phyloP scores from a whole-genome alignment of 768 basidiomycete genomes.

The Podaxis mareebaensis region DNA sequence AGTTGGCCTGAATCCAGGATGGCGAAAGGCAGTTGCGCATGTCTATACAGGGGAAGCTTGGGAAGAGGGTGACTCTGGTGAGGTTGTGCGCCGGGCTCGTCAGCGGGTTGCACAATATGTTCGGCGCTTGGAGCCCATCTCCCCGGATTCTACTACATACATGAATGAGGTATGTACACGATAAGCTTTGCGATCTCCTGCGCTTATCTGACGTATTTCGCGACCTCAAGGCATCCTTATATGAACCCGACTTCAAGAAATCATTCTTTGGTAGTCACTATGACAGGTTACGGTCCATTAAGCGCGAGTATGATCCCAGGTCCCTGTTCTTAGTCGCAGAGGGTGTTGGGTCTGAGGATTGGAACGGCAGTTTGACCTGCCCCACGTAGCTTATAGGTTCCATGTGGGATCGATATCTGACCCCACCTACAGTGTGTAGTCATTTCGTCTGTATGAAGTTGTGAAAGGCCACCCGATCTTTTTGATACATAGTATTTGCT shows the following conservation, averaged over 20 bases:
- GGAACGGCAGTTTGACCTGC: slow-evolving; percentile 36
- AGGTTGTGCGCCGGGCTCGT: slow-evolving; percentile 22
- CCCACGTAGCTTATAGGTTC: slow-evolving; percentile 3
- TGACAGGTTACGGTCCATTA: slow-evolving; percentile 37
- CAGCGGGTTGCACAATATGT: slow-evolving; percentile 7
- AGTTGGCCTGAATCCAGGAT: slow-evolving; percentile 46
- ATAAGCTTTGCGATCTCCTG: neutral
- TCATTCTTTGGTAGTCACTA: slow-evolving; percentile 50
- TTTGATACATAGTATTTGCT: too few species aligned
- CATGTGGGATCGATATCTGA: neutral
- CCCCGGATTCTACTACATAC: slow-evolving; percentile 42
- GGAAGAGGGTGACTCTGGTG: slow-evolving; percentile 15
- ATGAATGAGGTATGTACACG: slow-evolving; percentile 45
- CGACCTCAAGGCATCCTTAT: slow-evolving; percentile 37
- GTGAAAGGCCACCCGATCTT: too few species aligned
- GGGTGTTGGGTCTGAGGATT: slow-evolving; percentile 54
- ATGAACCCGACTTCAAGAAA: slow-evolving; percentile 38
- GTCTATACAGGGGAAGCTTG: slow-evolving; percentile 9
- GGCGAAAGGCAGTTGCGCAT: slow-evolving; percentile 44
- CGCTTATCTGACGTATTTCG: neutral
- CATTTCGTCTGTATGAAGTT: neutral
- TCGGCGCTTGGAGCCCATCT: slow-evolving; percentile 23
- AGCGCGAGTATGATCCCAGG: slow-evolving; percentile 43
- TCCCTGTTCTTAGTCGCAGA: slow-evolving; percentile 43
- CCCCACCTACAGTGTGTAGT: neutral